These are phyloP conservation scores for Protomyces gravidus DNA, from an alignment of 1,139 yeast species.

Conservation along the genomic window DNA sequence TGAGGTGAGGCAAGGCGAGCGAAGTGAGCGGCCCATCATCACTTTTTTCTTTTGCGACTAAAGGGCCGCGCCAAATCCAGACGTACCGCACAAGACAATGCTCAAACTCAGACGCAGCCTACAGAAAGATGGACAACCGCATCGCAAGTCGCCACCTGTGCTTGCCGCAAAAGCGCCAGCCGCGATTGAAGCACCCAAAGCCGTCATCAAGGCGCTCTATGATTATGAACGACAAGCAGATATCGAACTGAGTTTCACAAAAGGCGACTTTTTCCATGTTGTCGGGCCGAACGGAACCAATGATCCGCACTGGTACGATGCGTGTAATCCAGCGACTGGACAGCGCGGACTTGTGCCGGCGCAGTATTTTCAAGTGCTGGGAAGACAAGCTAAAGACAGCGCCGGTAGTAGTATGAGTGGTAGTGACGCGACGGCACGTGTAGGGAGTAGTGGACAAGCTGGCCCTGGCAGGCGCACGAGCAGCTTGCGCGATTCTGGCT, in stretches of 20 bases:
- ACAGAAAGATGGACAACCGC: constrained; percentile 7
- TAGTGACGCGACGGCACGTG: neutral
- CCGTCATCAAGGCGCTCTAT: constrained; percentile 68
- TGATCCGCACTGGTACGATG: constrained; percentile 77
- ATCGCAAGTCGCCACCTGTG: constrained; percentile 13
- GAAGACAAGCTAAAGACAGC: constrained; percentile 29
- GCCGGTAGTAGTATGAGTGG: neutral
- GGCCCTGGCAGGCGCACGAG: neutral
- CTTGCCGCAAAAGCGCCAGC: constrained; percentile 3
- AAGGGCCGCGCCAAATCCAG: too few relatives aligned
- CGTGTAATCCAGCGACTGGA: constrained; percentile 77
- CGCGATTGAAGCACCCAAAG: constrained; percentile 32
- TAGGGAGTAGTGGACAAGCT: neutral
- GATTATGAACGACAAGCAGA: constrained; percentile 76
- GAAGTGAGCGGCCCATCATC: too few relatives aligned
- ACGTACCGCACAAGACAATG: neutral
- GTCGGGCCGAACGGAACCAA: constrained; percentile 56
- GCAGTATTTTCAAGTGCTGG: constrained; percentile 71
- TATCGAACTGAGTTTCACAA: constrained; percentile 69
- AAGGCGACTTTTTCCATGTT: constrained; percentile 89
- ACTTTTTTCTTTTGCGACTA: too few relatives aligned
- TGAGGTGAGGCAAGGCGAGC: too few relatives aligned
- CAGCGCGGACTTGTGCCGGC: constrained; percentile 83
- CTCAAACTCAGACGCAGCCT: constrained; percentile 11
- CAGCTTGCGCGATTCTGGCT: neutral